Percentiles rank a stretch among this genome's conserved stretches.
phyloP scores from a whole-genome alignment of 1,284 basidiomycete species.

The Moesziomyces aphidis region DNA sequence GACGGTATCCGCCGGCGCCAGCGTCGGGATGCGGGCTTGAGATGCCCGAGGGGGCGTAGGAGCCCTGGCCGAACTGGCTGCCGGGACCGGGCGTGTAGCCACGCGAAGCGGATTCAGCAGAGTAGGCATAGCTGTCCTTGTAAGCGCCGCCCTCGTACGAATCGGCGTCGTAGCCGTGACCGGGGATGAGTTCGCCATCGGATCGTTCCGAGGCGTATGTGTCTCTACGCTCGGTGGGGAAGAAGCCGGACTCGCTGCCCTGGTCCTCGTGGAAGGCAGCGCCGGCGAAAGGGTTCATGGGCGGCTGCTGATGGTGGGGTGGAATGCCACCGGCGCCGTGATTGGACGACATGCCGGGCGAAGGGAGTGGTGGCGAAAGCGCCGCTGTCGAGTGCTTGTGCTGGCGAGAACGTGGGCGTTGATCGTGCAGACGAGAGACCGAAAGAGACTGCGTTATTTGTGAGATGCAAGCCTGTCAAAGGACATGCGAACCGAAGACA shows the following conservation, averaged over 20 bases:
- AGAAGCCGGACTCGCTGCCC: conserved; percentile 55
- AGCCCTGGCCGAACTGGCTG: conserved; percentile 47
- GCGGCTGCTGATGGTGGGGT: conserved; percentile 44
- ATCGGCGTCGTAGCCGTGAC: conserved; percentile 59
- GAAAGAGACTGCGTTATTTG: background rate
- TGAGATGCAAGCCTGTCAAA: conserved; percentile 19
- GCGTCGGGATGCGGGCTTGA: conserved; percentile 54
- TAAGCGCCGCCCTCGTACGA: conserved; percentile 59
- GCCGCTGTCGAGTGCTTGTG: background rate
- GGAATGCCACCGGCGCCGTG: conserved; percentile 40
- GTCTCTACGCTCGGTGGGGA: conserved; percentile 57
- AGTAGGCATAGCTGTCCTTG: conserved; percentile 56
- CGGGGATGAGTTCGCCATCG: conserved; percentile 59
- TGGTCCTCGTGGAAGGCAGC: conserved; percentile 57
- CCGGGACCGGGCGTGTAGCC: conserved; percentile 52
- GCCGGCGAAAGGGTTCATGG: conserved; percentile 55
- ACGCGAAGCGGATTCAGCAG: conserved; percentile 49
- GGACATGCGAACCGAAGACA: conserved; percentile 7
- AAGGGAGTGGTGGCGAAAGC: conserved; percentile 4
- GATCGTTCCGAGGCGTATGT: conserved; percentile 61
- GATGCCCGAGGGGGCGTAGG: conserved; percentile 60
- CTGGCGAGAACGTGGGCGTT: background rate
- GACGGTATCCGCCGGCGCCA: conserved; percentile 56
- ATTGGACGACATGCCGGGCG: conserved; percentile 43
- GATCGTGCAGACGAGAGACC: background rate